Conservation (phyloP, 1,284 basidiomycete genomes). For the Anthracocystis setariae region DNA sequence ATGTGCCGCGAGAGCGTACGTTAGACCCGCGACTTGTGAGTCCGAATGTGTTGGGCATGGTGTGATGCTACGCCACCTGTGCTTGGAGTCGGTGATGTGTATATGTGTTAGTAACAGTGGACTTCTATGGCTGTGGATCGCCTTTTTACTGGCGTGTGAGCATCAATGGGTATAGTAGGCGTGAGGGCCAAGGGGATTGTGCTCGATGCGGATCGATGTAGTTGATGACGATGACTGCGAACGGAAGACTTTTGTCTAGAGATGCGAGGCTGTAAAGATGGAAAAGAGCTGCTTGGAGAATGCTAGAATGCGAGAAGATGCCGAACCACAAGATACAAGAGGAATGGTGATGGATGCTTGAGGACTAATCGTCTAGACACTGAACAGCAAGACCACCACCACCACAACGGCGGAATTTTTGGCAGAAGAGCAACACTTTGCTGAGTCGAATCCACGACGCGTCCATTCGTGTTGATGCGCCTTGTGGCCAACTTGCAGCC, state of each 20-base stretch:
- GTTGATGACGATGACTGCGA: too few species aligned
- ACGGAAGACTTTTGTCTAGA: too few species aligned
- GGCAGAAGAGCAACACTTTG: conserved; percentile 17
- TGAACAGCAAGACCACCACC: not conserved
- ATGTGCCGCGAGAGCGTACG: conserved; percentile 38
- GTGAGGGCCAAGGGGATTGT: too few species aligned
- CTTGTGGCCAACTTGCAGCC: not conserved
- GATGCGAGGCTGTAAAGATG: too few species aligned
- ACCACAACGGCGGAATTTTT: conserved; percentile 3
- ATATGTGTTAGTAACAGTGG: not conserved
- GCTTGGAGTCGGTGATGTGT: not conserved
- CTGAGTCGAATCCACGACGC: conserved; percentile 6
- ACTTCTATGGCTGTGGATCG: too few species aligned
- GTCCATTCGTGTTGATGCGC: conserved; percentile 4
- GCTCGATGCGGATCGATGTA: too few species aligned
- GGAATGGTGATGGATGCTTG: too few species aligned
- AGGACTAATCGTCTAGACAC: too few species aligned
- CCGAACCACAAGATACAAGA: not conserved
- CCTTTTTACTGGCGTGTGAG: too few species aligned
- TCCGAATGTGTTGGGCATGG: conserved; percentile 46
- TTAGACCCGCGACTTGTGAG: conserved; percentile 48
- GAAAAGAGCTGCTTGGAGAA: not conserved
- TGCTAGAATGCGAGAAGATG: too few species aligned
- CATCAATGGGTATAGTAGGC: too few species aligned
- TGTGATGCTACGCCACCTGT: not conserved